These are phyloP conservation scores for Hydnum rufescens DNA, from an alignment of 768 basidiomycete species.

Conservation along the genomic window DNA sequence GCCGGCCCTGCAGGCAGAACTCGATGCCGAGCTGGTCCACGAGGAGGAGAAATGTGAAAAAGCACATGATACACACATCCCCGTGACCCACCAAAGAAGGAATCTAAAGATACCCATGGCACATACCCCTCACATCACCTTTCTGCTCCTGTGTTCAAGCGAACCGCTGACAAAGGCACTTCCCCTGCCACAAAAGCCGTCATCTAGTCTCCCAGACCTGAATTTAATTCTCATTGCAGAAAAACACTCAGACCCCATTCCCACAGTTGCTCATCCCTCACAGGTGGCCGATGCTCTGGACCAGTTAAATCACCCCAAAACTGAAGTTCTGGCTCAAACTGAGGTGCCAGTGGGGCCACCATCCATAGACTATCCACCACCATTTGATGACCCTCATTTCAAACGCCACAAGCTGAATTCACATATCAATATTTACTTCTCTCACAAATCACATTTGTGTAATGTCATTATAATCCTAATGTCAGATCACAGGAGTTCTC, in stretches of 20 bases:
- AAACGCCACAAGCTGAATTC: constrained; percentile 78
- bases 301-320: background rate
- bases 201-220: no score
- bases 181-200: no score
- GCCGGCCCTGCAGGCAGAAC: background rate
- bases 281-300: background rate
- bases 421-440: constrained; percentile 42
- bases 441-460: constrained; percentile 4
- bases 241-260: background rate
- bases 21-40: background rate
- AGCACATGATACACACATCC: background rate
- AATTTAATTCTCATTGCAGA: no score
- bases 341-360: no score
- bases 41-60: background rate
- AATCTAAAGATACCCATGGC: background rate
- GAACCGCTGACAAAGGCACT: no score
- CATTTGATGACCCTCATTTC: constrained; percentile 62
- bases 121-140: background rate
- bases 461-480: background rate
- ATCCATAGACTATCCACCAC: no score
- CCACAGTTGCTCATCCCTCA: background rate
- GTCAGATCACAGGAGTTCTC: constrained; percentile 57
- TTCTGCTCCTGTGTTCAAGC: background rate
- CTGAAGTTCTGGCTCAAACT: no score
- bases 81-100: background rate